Base-by-base conservation (phyloP, 768 basidiomycete species). In the Amyloporia xantha region DNA sequence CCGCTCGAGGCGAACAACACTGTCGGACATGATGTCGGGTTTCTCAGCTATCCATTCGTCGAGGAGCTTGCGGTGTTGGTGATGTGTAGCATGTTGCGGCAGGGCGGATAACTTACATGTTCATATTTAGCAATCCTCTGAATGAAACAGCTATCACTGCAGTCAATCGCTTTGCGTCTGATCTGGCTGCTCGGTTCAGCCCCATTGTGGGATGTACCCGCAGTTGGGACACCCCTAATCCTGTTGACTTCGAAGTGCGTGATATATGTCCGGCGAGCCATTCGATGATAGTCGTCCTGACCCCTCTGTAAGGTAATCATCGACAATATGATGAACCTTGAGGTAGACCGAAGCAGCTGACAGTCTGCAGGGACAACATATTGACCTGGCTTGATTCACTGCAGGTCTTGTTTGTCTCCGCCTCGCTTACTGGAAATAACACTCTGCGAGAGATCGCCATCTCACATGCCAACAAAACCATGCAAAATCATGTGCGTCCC, bases 271-370 rank as follows among this genome's bases (percentile, higher is more conserved):
- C n/a, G 38, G 37, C 20, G 15, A n/a, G n/a, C n/a, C n/a, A n/a
- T n/a, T n/a, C n/a, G n/a, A n/a, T n/a, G n/a, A n/a, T n/a, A n/a
- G 9, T 26, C 9, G 47, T 25, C 25, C 9, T 35, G 42, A 38
- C 35, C 25, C 9, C 38, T 36, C 21, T 12, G 15, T 6, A 52
- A 77, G 78, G 83, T 86, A 43, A 84, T 86, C 61, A 84, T 86
- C 40, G 84, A 86, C 66, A 85, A 84, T 60, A 84, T 86, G 83
- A 84, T 87, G 81, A 86, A 82, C 56, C 73, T 87, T 17, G 82
- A 86, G 51, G 66, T 70, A 21, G 28, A n/a, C n/a, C n/a, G n/a
- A n/a, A n/a, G n/a, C 53, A 12, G n/a, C n/a, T n/a, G 50, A 19
- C 13, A 35, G 15, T 28, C 24, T 4, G 1, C 5, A 28, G n/a